Base-by-base conservation (phyloP, 2,329 filamentous ascomycete genomes). In the Trichoderma endophyticum region DNA sequence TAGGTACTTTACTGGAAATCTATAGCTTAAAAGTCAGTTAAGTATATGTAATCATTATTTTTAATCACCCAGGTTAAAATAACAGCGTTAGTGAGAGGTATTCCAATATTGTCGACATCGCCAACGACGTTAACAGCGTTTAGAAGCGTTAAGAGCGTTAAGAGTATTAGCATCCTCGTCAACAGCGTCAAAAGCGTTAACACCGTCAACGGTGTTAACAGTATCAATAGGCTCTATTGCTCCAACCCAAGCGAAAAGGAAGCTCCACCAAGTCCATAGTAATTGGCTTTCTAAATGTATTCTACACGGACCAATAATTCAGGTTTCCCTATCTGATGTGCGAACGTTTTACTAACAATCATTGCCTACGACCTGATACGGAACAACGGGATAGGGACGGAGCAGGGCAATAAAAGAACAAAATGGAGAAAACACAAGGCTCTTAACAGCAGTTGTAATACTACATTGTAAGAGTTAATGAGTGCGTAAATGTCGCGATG, bases 401-500 rank as follows among this genome's bases (percentile, higher is more conserved):
- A n/a, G 15, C 15, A 43, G 39, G n/a, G 3, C 15, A 2, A 43
- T 43, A 2, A 43, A 18, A 2, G 39, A 43, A n/a, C 36, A 8
- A 43, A n/a, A 4, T 6, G 15, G 9, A 7, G 4, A 43, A n/a
- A 4, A 9, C 6, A 0, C 18, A n/a, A 43, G 15, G 1, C 39
- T 43, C 39, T 0, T 2, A n/a, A 0, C 0, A n/a, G 7, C 7
- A 43, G n/a, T 3, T 43, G 39, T 43, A n/a, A 4, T 43, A 9
- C n/a, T 43, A 9, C n/a, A 43, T n/a, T 43, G 1, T 4, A 43
- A 43, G 15, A 4, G 15, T 3, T n/a, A 9, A 9, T 43, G 7
- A n/a, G 0, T n/a, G 1, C 0, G 15, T 9, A 0, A 43, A n/a
- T n/a, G 1, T 43, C 18, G 15, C 3, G 15, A 43, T 9, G 3